These are phyloP conservation scores for Curvularia hawaiiensis DNA, from an alignment of 2,329 filamentous ascomycete genomes.

Conservation along the genomic window DNA sequence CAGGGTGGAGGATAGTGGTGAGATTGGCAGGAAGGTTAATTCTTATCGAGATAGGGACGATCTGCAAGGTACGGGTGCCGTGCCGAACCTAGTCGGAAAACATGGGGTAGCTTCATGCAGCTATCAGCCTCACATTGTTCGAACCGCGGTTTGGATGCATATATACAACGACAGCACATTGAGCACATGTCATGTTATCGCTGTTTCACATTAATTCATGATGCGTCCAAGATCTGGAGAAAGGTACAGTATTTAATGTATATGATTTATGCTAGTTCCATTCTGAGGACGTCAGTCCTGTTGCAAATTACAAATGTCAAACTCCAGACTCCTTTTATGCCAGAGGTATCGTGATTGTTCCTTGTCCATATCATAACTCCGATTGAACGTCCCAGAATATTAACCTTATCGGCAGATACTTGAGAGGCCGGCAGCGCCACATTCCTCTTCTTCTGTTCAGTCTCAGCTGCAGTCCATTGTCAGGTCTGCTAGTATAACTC, in stretches of 20 bases:
- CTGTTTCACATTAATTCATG: background rate
- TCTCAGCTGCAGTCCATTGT: background rate
- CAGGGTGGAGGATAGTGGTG: constrained; percentile 1
- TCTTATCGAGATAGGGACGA: constrained; percentile 12
- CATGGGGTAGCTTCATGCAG: constrained; percentile 10
- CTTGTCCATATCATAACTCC: constrained; percentile 25
- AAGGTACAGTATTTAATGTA: background rate
- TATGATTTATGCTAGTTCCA: constrained; percentile 6
- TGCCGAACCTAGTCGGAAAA: constrained; percentile 25
- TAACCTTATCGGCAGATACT: background rate
- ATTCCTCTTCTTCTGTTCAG: background rate
- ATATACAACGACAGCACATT: background rate
- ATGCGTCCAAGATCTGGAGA: background rate
- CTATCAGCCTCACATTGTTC: constrained; percentile 1
- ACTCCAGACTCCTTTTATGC: constrained; percentile 26
- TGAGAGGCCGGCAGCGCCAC: background rate
- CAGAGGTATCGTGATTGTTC: constrained; percentile 24
- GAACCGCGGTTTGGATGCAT: background rate
- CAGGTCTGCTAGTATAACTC: background rate
- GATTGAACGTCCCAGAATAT: constrained; percentile 2
- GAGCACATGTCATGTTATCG: background rate
- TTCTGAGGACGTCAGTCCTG: constrained; percentile 2
- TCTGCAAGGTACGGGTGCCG: constrained; percentile 25
- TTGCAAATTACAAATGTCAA: background rate
- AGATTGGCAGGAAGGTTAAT: background rate